phyloP scores from a whole-genome alignment of 768 basidiomycete genomes.

The Tricholoma flavovirens region DNA sequence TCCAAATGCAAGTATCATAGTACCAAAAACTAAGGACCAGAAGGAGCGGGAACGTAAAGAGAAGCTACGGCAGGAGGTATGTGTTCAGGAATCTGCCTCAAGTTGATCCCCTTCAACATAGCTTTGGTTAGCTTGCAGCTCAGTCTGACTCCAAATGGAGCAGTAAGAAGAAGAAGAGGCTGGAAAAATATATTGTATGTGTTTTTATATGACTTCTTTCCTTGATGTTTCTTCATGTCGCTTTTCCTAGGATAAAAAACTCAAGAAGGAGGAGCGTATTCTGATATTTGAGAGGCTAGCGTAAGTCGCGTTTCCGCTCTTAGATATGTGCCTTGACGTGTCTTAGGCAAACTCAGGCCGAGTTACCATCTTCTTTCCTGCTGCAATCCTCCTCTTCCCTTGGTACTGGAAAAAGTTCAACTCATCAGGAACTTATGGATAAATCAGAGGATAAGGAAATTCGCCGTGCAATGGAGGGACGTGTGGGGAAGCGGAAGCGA shows the following conservation, averaged over 20 bases:
- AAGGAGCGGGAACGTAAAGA: slow-evolving; percentile 57
- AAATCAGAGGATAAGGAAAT: slow-evolving; percentile 55
- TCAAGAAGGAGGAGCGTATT: slow-evolving; percentile 83
- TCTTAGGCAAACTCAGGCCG: slow-evolving; percentile 70
- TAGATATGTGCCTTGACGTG: slow-evolving; percentile 17
- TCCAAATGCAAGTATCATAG: slow-evolving; percentile 54
- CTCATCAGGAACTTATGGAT: slow-evolving; percentile 56
- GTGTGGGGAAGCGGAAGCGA: slow-evolving; percentile 44
- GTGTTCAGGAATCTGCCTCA: background rate
- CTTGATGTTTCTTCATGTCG: background rate
- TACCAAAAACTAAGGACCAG: slow-evolving; percentile 53
- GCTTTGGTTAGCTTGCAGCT: slow-evolving; percentile 31
- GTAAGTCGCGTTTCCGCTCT: slow-evolving; percentile 38
- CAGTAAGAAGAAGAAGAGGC: slow-evolving; percentile 78
- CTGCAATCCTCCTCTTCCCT: slow-evolving; percentile 81
- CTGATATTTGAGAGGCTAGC: slow-evolving; percentile 75
- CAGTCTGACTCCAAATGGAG: slow-evolving; percentile 70
- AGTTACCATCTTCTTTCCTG: slow-evolving; percentile 48
- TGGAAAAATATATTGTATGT: slow-evolving; percentile 90
- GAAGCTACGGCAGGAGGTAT: slow-evolving; percentile 57
- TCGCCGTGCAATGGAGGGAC: slow-evolving; percentile 45
- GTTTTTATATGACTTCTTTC: background rate
- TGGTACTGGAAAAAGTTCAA: slow-evolving; percentile 63
- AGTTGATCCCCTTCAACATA: slow-evolving; percentile 3
- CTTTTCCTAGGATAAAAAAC: slow-evolving; percentile 70